phyloP scores from a whole-genome alignment of 805 yeast species.

The Saturnispora gosingensis region DNA sequence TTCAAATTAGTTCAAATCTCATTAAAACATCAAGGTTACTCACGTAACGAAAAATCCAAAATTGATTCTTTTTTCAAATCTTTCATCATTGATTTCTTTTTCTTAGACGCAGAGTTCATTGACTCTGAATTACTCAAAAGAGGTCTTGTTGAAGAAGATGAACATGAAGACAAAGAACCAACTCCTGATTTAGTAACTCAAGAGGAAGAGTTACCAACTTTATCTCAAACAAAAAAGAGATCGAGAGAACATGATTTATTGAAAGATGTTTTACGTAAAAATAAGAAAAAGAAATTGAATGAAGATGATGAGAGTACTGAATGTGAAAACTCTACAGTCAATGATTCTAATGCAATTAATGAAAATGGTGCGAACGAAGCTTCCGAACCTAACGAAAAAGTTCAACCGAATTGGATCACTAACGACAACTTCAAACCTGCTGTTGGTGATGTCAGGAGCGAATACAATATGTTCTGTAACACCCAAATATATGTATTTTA shows the following conservation, averaged over 20 bases:
- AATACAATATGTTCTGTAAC: slow-evolving; percentile 76
- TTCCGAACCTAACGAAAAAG: slow-evolving; percentile 18
- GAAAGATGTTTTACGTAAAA: slow-evolving; percentile 48
- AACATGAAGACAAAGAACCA: slow-evolving; percentile 16
- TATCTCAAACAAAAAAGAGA: slow-evolving; percentile 33
- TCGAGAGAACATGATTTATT: slow-evolving; percentile 49
- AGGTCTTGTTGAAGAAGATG: slow-evolving; percentile 23
- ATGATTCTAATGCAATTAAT: slow-evolving; percentile 12
- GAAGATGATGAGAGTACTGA: slow-evolving; percentile 17
- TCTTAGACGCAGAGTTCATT: slow-evolving; percentile 40
- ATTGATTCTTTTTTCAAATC: slow-evolving; percentile 60
- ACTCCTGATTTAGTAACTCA: neutral
- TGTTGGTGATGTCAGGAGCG: slow-evolving; percentile 35
- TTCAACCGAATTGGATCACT: slow-evolving; percentile 28
- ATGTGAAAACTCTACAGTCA: slow-evolving; percentile 16
- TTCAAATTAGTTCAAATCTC: slow-evolving; percentile 56
- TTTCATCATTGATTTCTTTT: slow-evolving; percentile 67
- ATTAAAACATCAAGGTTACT: slow-evolving; percentile 63
- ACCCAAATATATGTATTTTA: slow-evolving; percentile 82
- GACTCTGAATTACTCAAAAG: slow-evolving; percentile 32
- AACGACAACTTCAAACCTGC: slow-evolving; percentile 18
- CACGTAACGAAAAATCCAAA: slow-evolving; percentile 71
- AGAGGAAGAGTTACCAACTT: slow-evolving; percentile 12
- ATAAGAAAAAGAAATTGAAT: slow-evolving; percentile 20
- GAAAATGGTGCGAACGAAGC: slow-evolving; percentile 9